Base-by-base conservation (phyloP, 805 yeast genomes). In the Sugiyamaella boreocaroliniensis region DNA sequence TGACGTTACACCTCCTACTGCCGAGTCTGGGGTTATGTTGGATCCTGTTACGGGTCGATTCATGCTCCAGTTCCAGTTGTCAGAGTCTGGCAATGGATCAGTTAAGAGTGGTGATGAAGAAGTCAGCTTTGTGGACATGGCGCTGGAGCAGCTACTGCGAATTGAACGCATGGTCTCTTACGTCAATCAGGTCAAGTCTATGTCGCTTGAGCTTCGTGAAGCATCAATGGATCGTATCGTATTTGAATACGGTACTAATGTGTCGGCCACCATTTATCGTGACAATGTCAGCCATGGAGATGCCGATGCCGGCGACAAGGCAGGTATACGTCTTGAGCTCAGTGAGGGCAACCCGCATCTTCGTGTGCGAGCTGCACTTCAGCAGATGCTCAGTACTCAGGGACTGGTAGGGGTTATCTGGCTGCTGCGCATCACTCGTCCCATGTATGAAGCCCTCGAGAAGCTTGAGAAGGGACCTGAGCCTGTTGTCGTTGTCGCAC, bases 131-230 rank as follows among this genome's bases (percentile, higher is more conserved):
- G 54, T 55, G n/a, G 47, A 42, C 22, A 29, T 19, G 8, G 48
- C 55, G 2, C 41, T 50, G 9, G n/a, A 22, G 16, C 58, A 61
- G 20, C 53, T 67, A 26, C 47, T 57, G 10, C 62, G 61, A 46
- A 60, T 67, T 19, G 67, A 65, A 47, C 60, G 65, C 11, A 61
- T 67, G 32, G 66, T 68, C 16, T 58, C 59, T 55, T 66, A 62
- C 50, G 55, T 65, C 41, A 59, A 58, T 34, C 61, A 64, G 29
- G 51, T 68, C 45, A 61, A 62, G 54, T 51, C 61, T n/a, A 52
- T 56, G 49, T 43, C 53, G 2, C 55, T 67, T 22, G 63, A 61
- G 14, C 58, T 68, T 22, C 51, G 48, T 12, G 61, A 62, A 18
- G 65, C 67, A 2, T 60, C 68, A 20, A 61, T 68, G 61, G 56